Conservation (phyloP, 2,329 filamentous ascomycete species). For the Nannizzia gypsea region DNA sequence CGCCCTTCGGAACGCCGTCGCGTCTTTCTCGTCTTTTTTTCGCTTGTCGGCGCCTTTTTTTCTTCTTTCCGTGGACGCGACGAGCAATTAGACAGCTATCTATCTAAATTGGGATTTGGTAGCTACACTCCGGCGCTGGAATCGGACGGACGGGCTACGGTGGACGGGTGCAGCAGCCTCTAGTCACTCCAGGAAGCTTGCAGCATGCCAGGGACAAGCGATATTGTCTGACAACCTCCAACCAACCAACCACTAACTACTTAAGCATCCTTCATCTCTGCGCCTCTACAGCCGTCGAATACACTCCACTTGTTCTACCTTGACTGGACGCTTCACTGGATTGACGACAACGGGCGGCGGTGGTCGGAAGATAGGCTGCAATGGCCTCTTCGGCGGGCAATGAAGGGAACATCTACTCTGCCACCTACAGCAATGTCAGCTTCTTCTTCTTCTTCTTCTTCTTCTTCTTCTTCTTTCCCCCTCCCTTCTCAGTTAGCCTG, state of each 20-base stretch:
- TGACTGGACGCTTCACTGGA: neutral
- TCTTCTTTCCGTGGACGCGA: neutral
- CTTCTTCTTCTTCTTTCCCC: conserved; percentile 9
- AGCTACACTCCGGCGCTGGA: neutral
- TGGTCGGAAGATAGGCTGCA: neutral
- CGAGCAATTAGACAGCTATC: neutral
- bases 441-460: conserved; percentile 3
- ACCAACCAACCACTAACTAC: neutral
- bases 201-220: neutral
- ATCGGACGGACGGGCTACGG: neutral
- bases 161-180: neutral
- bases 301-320: neutral
- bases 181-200: neutral
- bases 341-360: neutral
- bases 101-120: neutral
- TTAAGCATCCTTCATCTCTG: neutral
- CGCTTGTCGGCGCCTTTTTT: neutral
- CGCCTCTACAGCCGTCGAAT: neutral
- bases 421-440: conserved; percentile 52
- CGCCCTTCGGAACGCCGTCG: neutral
- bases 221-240: neutral
- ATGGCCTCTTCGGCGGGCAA: conserved; percentile 25
- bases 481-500: neutral
- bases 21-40: neutral
- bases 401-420: conserved; percentile 46